phyloP scores from a whole-genome alignment of 768 basidiomycete species.

The Lactifluus hygrophoroides region DNA sequence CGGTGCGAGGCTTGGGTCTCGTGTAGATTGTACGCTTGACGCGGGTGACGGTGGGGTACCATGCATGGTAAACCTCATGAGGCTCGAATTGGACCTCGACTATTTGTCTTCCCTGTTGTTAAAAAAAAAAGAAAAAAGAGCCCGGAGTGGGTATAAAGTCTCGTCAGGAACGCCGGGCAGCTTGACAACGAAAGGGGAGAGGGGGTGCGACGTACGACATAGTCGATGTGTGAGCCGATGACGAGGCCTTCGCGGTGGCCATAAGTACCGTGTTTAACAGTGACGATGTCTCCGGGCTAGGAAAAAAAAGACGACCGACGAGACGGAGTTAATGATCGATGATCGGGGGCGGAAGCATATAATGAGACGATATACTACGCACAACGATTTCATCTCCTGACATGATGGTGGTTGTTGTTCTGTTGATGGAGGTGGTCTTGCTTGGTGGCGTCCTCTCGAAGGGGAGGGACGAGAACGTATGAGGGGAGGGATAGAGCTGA shows the following conservation, averaged over 20 bases:
- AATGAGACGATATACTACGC: no score
- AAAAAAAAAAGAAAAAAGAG: background rate
- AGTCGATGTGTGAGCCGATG: constrained; percentile 65
- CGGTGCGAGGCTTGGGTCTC: constrained; percentile 42
- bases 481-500: background rate
- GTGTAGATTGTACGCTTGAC: constrained; percentile 61
- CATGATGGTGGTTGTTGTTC: background rate
- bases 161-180: background rate
- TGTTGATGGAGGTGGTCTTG: background rate
- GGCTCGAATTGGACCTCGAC: constrained; percentile 75
- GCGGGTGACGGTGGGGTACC: constrained; percentile 74
- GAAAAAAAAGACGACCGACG: no score
- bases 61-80: constrained; percentile 59
- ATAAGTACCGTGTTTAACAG: constrained; percentile 54
- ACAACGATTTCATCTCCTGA: constrained; percentile 4
- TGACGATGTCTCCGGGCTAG: constrained; percentile 78
- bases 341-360: background rate
- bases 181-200: background rate
- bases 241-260: constrained; percentile 75
- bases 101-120: constrained; percentile 72
- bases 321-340: background rate
- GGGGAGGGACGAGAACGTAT: background rate
- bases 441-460: background rate
- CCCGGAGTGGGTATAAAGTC: background rate
- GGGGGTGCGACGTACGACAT: constrained; percentile 39